These are phyloP conservation scores for Nicotiana tomentosiformis DNA, from an alignment of 257 asterid species.

Conservation along the genomic window DNA sequence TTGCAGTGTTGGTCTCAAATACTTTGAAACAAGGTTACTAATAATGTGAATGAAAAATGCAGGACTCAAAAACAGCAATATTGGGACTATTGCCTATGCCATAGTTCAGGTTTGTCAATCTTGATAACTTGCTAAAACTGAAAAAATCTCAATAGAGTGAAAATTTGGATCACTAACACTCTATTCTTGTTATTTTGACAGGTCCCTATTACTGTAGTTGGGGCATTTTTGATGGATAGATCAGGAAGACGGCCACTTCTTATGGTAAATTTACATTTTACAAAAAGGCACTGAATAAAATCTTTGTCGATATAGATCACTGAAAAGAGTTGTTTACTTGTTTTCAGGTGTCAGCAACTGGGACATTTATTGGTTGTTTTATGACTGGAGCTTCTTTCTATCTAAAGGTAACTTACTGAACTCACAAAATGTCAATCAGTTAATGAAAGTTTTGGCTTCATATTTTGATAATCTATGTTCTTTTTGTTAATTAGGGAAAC, in stretches of 20 bases:
- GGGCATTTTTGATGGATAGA: conserved; percentile 73
- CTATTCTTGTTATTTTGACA: conserved; percentile 12
- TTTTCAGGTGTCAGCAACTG: conserved; percentile 67
- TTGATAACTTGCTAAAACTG: not conserved
- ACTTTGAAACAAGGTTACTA: not conserved
- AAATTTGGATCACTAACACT: not conserved
- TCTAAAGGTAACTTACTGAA: conserved; percentile 44
- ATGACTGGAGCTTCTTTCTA: conserved; percentile 62
- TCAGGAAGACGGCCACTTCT: conserved; percentile 82
- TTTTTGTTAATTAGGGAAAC: conserved; percentile 42
- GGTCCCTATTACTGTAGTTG: conserved; percentile 69
- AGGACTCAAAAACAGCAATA: conserved; percentile 62
- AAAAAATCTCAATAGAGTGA: not conserved
- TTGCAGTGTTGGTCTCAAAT: not conserved
- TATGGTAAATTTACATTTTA: conserved; percentile 29
- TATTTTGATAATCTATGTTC: not conserved
- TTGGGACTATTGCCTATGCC: conserved; percentile 67
- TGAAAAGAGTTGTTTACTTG: not conserved
- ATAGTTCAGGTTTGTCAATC: conserved; percentile 49
- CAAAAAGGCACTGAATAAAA: not conserved
- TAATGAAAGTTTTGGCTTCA: not conserved
- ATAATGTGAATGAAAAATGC: conserved; percentile 14
- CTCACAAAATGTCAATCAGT: not conserved
- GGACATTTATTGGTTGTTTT: conserved; percentile 65
- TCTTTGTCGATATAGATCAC: not conserved